Base-by-base conservation (phyloP, 2,329 filamentous ascomycete species). In the Sclerotinia spermophila region DNA sequence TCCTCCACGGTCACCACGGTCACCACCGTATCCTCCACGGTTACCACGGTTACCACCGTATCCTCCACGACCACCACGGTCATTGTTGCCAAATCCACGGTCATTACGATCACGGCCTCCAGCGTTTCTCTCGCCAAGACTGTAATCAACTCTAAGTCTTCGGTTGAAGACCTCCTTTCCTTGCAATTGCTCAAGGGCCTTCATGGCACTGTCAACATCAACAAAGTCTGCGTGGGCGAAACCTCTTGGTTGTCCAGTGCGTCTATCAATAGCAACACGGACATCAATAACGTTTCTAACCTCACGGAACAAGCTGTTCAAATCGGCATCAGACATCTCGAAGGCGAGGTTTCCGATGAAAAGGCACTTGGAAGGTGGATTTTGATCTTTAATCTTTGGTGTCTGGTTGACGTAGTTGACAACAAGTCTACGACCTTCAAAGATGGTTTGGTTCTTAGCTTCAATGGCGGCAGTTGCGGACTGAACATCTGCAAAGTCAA, bases 321-420 rank as follows among this genome's bases (percentile, higher is more conserved):
- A 84, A 77, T 97, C 93, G 68, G 87, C 87, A 78, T 97, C 93
- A 13, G 91, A 92, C 83, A 94, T 91, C 82, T 96, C 92, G 79
- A 92, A 96, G 17, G 92, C 89, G 81, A 97, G 88, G 83, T 96
- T 96, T 75, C 93, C 93, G 75, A 97, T 87, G 83, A 91, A 97
- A 45, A 97, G 82, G 1, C 90, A 92, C 78, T 85, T 87, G 67
- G 86, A 86, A 4, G 89, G 89, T 55, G 82, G 75, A 76, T 83
- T 83, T n/a, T 55, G 66, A 59, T 6, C 17, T 68, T 61, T 62
- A 27, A 61, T 53, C 56, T 72, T 71, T 42, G 72, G 73, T 67
- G 73, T 78, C 64, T 76, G 78, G 71, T 73, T 77, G 70, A 78
- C 77, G 78, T 84, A 91, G 77, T 91, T 87, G 66, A 91, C 86